phyloP scores from a whole-genome alignment of 805 yeast species.

The Candida yuanshanica region DNA sequence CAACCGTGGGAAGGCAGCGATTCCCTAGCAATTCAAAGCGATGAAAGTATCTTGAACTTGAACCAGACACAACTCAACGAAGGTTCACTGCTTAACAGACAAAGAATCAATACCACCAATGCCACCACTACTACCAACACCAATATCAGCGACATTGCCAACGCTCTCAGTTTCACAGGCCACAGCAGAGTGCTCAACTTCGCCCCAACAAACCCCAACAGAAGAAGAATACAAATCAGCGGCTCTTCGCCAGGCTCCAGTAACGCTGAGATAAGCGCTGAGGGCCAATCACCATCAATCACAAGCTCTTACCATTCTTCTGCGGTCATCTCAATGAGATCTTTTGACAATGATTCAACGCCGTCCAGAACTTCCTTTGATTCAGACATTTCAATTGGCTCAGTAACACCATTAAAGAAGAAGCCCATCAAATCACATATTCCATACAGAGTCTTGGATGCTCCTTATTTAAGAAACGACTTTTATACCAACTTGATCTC shows the following conservation, averaged over 20 bases:
- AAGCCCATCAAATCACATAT: conserved; percentile 30
- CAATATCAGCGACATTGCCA: background rate
- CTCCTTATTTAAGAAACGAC: conserved; percentile 70
- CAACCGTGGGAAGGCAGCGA: conserved; percentile 6
- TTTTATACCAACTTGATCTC: conserved; percentile 71
- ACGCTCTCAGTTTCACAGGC: background rate
- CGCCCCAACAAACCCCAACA: conserved; percentile 5
- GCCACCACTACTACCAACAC: background rate
- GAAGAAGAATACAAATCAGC: background rate
- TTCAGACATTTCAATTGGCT: conserved; percentile 8
- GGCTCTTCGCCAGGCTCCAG: background rate
- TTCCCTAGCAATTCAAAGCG: conserved; percentile 2
- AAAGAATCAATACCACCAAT: background rate
- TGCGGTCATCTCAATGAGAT: conserved; percentile 1
- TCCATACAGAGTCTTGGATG: conserved; percentile 53
- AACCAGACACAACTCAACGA: conserved; percentile 11
- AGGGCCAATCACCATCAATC: conserved; percentile 2
- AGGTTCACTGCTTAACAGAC: conserved; percentile 6
- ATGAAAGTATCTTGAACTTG: conserved; percentile 15
- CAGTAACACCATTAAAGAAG: conserved; percentile 8
- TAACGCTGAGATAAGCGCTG: conserved; percentile 3
- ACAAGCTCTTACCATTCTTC: background rate
- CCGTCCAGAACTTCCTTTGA: conserved; percentile 8
- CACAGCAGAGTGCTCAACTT: conserved; percentile 34
- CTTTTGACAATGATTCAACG: conserved; percentile 1